Base-by-base conservation (phyloP, 2,329 filamentous ascomycete species). In the Aspergillus sclerotialis region DNA sequence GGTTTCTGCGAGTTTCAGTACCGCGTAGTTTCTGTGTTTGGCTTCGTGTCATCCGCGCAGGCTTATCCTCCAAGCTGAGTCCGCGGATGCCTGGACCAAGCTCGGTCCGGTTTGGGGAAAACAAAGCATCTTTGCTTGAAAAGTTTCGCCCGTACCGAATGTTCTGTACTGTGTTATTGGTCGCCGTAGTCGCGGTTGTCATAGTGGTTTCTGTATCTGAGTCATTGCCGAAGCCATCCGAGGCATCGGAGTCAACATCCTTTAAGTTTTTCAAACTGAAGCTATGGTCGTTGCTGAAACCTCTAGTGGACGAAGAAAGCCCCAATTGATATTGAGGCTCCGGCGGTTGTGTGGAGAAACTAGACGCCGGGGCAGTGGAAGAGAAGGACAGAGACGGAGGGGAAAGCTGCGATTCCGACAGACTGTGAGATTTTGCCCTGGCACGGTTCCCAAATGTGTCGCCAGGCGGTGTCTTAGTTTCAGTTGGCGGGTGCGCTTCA, bases 181-280 rank as follows among this genome's bases (percentile, higher is more conserved):
- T 62, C 24, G 44, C 47, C 5, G 45, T 47, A 1, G 55, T 58
- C 10, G 55, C 49, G 10, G 48, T 52, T 5, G 57, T 61, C 24
- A 55, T 46, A 4, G 54, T 48, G n/a, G 57, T 62, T 38, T 62
- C 60, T 15, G 44, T 50, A 30, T 63, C 60, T 4, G 60, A 63
- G 32, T 63, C 59, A 27, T 43, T 48, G 18, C 56, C 56, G 17
- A 50, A 50, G 10, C 30, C 33, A 26, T 61, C 56, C 4, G 54
- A 59, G 2, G 33, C 35, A 16, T 56, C 49, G 4, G 56, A 52
- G 2, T 61, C 58, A 12, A 51, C 50, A 16, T 44, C 46, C 37
- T 50, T 56, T 17, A 60, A 33, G 21, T 47, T 51, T 16, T 52
- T 48, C 42, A 59, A 45, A 4, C 49, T 60, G 36, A 58, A 58